Base-by-base conservation (phyloP, 2,329 filamentous ascomycete species). In the Aspergillus neotritici region DNA sequence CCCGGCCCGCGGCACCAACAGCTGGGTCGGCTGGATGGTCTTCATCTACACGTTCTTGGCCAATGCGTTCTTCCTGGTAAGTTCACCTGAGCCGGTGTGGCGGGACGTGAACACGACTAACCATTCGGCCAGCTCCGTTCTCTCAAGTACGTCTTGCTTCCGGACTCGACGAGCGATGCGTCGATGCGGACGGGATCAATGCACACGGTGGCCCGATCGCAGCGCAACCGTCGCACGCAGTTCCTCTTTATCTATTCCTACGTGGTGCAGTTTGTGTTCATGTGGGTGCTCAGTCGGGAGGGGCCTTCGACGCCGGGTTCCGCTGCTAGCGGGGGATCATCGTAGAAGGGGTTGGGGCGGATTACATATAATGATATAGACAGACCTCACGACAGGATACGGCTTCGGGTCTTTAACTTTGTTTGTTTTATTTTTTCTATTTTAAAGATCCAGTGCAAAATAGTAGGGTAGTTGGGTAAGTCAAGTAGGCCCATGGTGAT, bases 211-310 rank as follows among this genome's bases (percentile, higher is more conserved):
- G 87, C 87, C 21, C 80, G 90, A 50, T 83, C 86, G 31, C 93
- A 95, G 71, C 83, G 86, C 61, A 93, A 86, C 67, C 82, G 88
- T 63, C 77, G 90, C 50, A 95, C 89, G 1, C 88, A 95, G 67
- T 95, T 95, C 61, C 75, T 96, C 53, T 94, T 94, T 67, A 77
- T 90, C 55, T 96, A 98, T 70, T 91, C 90, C 34, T 98, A 97
- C 67, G 75, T 94, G 43, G 84, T 97, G 44, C 93, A 98, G 71
- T 79, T 97, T 54, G 73, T 90, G 43, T 94, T 97, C 67, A 98
- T 97, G 90, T 93, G 91, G 83, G 76, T 82, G 60, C 67, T 87
- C 49, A 85, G 70, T 51, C 70, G 76, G 16, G 69, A 77, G 55
- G 70, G 71, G n/a, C 67, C 68, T 2, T 57, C 65, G 21, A 51